Evolutionary conservation across 1,284 basidiomycete genomes (phyloP).

Genomic region (Thelephora terrestris): DNA sequence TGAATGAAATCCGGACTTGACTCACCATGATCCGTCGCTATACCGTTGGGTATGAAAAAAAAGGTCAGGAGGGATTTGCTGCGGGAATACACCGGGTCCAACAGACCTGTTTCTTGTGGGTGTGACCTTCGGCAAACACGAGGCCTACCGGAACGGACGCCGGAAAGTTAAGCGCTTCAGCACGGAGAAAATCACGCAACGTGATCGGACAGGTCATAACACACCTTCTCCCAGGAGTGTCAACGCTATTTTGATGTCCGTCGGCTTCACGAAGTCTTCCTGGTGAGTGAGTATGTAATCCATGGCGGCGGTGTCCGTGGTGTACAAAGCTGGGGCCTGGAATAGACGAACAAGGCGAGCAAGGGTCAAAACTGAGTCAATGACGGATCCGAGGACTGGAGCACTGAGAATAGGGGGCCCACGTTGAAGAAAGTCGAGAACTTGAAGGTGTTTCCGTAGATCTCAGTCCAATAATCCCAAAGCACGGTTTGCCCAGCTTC

Average conservation of each 20-base stretch:
- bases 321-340: slow-evolving; percentile 31
- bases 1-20: not conserved
- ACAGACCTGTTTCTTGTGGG: slow-evolving; percentile 37
- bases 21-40: slow-evolving; percentile 23
- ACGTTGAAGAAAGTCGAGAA: too few species aligned
- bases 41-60: not conserved
- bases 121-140: slow-evolving; percentile 32
- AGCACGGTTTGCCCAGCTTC: too few species aligned
- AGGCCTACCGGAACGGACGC: slow-evolving; percentile 20
- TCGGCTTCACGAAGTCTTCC: slow-evolving; percentile 36
- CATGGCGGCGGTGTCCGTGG: slow-evolving; percentile 36
- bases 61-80: not conserved
- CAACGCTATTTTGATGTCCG: slow-evolving; percentile 24
- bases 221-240: slow-evolving; percentile 34
- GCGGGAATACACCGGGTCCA: not conserved
- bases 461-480: too few species aligned
- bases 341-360: too few species aligned
- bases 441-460: too few species aligned
- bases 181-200: too few species aligned
- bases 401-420: too few species aligned
- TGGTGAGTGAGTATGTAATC: slow-evolving; percentile 36
- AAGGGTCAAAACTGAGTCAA: too few species aligned
- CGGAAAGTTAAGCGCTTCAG: not conserved
- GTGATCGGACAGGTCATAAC: not conserved
- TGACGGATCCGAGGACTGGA: too few species aligned